Base-by-base conservation (phyloP, 768 basidiomycete genomes). In the Rhodotorula paludigena region DNA sequence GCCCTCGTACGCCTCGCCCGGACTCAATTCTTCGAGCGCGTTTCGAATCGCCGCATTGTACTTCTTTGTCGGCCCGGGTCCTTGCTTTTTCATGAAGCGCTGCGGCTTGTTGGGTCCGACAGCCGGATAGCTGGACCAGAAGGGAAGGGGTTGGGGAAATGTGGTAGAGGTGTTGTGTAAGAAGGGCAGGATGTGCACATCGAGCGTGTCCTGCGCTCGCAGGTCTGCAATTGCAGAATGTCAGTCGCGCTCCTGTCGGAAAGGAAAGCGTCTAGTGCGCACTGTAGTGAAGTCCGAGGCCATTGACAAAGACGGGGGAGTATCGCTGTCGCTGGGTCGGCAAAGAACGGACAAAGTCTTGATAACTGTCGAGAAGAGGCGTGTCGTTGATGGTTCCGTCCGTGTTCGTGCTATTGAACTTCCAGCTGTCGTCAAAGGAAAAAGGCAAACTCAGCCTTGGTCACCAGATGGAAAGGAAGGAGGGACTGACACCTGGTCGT, bases 91-190 rank as follows among this genome's bases (percentile, higher is more conserved):
- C 9, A 59, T 33, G 21, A 35, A 60, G n/a, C 36, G 35, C 23
- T 16, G 14, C 9, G 58, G 58, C 48, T 60, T 60, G 58, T 59
- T 59, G 20, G 44, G 5, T 30, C 41, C 44, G 6, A 57, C 57
- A 15, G 57, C 57, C 8, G 57, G 57, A 33, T 60, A 51, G 47
- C 47, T 18, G 44, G 60, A 53, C 41, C 39, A 62, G 42, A 55
- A 62, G 16, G 49, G n/a, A n/a, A 62, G 35, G 8, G 52, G 52
- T 9, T 25, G 52, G 3, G 60, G 52, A 20, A 45, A 25, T 23
- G 35, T 5, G 33, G 42, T 5, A 3, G 60, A 44, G 35, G 42
- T 44, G 42, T 54, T 38, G 42, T 3, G 14, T 6, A 42, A 9
- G 52, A 53, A 62, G 33, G 52, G 52, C 25, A 36, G 18, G 52